These are phyloP conservation scores for Microstegium vimineum DNA, from an alignment of 176 grass and related monocot species.

Conservation along the genomic window DNA sequence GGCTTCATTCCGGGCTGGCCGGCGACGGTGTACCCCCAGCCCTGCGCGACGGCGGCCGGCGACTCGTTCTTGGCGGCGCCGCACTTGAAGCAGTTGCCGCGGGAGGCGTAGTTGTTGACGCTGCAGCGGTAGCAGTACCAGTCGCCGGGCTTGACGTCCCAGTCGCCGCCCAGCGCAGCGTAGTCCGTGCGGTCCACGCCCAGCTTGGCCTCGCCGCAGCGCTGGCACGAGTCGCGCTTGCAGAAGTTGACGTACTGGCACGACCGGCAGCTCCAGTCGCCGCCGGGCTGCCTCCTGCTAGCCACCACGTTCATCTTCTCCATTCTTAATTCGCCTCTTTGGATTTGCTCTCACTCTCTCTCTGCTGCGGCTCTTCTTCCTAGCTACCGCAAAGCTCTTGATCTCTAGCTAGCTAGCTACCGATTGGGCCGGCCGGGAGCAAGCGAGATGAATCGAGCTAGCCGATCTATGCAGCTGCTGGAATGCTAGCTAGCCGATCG, in stretches of 20 bases:
- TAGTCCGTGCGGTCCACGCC: slow-evolving; percentile 48
- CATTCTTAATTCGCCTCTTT: neutral
- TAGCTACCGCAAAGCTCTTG: neutral
- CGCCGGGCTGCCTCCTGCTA: slow-evolving; percentile 79
- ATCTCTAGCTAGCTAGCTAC: neutral
- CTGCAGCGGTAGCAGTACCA: slow-evolving; percentile 78
- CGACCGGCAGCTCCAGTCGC: slow-evolving; percentile 89
- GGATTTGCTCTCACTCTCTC: neutral
- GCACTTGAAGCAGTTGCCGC: slow-evolving; percentile 82
- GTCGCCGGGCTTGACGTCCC: slow-evolving; percentile 93
- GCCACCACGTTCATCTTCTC: slow-evolving; percentile 39
- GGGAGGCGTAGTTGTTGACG: slow-evolving; percentile 80
- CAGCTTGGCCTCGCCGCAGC: slow-evolving; percentile 71
- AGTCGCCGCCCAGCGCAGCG: slow-evolving; percentile 28
- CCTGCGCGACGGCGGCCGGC: slow-evolving; percentile 52
- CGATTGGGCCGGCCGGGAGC: neutral
- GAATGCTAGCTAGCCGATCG: slow-evolving; percentile 5
- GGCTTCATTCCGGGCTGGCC: slow-evolving; percentile 65
- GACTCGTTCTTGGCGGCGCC: slow-evolving; percentile 63
- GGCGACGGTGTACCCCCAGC: slow-evolving; percentile 57
- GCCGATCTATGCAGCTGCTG: neutral
- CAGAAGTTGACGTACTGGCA: slow-evolving; percentile 91
- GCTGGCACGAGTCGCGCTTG: slow-evolving; percentile 79
- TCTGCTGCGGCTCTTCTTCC: neutral
- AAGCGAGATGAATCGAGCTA: slow-evolving; percentile 13